These are phyloP conservation scores for Coprinellus aureogranulatus DNA, from an alignment of 768 basidiomycete genomes.

Conservation along the genomic window DNA sequence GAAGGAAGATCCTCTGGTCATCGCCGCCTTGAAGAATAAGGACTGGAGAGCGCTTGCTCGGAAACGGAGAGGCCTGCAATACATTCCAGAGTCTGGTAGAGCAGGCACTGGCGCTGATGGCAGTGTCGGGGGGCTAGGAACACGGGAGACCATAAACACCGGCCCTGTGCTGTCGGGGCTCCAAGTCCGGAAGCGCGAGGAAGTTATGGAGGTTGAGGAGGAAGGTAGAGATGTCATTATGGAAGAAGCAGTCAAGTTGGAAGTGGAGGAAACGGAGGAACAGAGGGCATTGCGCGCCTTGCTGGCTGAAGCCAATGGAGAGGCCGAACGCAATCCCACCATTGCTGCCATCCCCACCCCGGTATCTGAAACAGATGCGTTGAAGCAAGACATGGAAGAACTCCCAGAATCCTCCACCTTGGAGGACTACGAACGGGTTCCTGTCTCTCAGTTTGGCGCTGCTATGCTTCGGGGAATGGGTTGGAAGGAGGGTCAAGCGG, in stretches of 20 bases:
- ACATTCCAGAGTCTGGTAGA: constrained; percentile 62
- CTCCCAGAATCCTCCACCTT: constrained; percentile 75
- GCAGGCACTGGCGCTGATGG: constrained; percentile 63
- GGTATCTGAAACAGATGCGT: constrained; percentile 78
- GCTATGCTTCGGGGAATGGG: constrained; percentile 96
- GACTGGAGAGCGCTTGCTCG: constrained; percentile 87
- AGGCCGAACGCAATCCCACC: constrained; percentile 35
- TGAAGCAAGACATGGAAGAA: constrained; percentile 76
- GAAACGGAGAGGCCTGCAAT: constrained; percentile 55
- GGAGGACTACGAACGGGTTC: constrained; percentile 87
- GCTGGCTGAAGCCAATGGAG: constrained; percentile 52
- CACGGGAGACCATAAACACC: constrained; percentile 71
- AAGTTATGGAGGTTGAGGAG: constrained; percentile 26
- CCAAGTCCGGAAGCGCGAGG: constrained; percentile 43
- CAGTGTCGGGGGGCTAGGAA: constrained; percentile 75
- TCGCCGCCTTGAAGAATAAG: constrained; percentile 79
- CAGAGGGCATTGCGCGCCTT: constrained; percentile 78
- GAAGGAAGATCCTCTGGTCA: constrained; percentile 69
- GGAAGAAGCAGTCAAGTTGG: constrained; percentile 17
- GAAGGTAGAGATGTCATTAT: constrained; percentile 13
- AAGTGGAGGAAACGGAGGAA: constrained; percentile 67
- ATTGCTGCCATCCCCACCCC: constrained; percentile 67
- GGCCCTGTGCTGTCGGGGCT: constrained; percentile 72
- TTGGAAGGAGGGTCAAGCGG: constrained; percentile 82
- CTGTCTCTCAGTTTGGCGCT: constrained; percentile 89